Evolutionary conservation across 2,329 filamentous ascomycete genomes (phyloP), one percentile per base, ranked within the genome.

Genomic region (Diaporthe citri): DNA sequence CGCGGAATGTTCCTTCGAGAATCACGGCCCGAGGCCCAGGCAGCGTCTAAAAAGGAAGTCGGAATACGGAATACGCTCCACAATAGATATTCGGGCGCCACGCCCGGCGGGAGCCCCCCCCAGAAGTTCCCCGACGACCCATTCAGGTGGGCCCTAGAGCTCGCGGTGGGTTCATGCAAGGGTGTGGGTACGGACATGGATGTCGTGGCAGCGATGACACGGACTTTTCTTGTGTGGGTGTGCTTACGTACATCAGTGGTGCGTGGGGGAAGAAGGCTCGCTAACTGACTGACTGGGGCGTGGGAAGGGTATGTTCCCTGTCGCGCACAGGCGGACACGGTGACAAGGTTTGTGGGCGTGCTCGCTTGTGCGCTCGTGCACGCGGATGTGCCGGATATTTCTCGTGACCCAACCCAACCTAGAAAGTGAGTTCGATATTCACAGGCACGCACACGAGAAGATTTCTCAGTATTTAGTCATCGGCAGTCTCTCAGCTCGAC

Each of bases 201-300:
- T n/a, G 46, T 72, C 70, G 70, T 72, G 70, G 70, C 70, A 72
- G 70, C 70, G 70, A 22, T 72, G 70, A 72, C 70, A 72, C 70
- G 70, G 70, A 55, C 70, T 52, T 39, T 55, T 34, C 36, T 25
- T 28, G 17, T 34, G 43, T 34, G 62, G 5, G 31, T 51, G 43
- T 39, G 46, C 43, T 41, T 62, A 41, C 43, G 31, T 62, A 41
- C 55, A 39, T 25, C 55, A 28, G 56, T 60, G 55, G 69, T 25
- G 46, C 64, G 46, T 51, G 46, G 64, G 56, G 64, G 64, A 52
- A 31, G 41, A 28, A n/a, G 60, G 17, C 34, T 39, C 12, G 20
- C 34, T 25, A n/a, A 13, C 57, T 28, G 48, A 7, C 48, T 28
- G 43, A 39, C 46, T 46, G 69, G 55, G 69, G 70, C 57, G 20